Evolutionary conservation across 2,329 filamentous ascomycete genomes (phyloP).

Genomic region (Annulohypoxylon truncatum): DNA sequence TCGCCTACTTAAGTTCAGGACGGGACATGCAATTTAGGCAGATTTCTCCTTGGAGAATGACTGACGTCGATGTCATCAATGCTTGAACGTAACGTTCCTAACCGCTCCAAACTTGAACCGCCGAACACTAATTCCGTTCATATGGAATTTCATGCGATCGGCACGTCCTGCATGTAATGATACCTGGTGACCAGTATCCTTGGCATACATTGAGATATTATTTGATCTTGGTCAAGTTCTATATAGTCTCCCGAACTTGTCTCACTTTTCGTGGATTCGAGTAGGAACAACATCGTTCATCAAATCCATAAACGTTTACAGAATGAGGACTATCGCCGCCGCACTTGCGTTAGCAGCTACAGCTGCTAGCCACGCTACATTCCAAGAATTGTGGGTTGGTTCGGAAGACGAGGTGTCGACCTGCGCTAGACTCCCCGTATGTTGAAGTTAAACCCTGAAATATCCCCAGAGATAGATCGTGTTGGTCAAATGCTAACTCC

Average conservation of each 20-base stretch:
- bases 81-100: slow-evolving; percentile 14
- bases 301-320: background rate
- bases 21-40: slow-evolving; percentile 38
- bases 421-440: slow-evolving; percentile 43
- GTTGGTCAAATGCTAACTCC: slow-evolving; percentile 13
- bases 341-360: slow-evolving; percentile 46
- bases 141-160: slow-evolving; percentile 27
- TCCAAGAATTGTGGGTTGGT: slow-evolving; percentile 63
- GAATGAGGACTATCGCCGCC: slow-evolving; percentile 33
- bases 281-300: background rate
- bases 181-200: slow-evolving; percentile 2
- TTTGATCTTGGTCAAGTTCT: slow-evolving; percentile 8
- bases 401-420: slow-evolving; percentile 52
- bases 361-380: slow-evolving; percentile 61
- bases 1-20: slow-evolving; percentile 18
- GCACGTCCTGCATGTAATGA: slow-evolving; percentile 23
- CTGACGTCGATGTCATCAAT: slow-evolving; percentile 19
- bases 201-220: slow-evolving; percentile 9
- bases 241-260: slow-evolving; percentile 1
- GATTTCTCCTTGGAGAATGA: slow-evolving; percentile 19
- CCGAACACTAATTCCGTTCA: slow-evolving; percentile 21
- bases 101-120: slow-evolving; percentile 1
- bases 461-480: background rate
- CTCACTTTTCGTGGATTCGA: background rate
- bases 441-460: too few relatives aligned